A percentile compares a stretch with the other conserved stretches of the same genome.
Evolutionary conservation across 768 basidiomycete species (phyloP).

Genomic region (Pholiota microspora): DNA sequence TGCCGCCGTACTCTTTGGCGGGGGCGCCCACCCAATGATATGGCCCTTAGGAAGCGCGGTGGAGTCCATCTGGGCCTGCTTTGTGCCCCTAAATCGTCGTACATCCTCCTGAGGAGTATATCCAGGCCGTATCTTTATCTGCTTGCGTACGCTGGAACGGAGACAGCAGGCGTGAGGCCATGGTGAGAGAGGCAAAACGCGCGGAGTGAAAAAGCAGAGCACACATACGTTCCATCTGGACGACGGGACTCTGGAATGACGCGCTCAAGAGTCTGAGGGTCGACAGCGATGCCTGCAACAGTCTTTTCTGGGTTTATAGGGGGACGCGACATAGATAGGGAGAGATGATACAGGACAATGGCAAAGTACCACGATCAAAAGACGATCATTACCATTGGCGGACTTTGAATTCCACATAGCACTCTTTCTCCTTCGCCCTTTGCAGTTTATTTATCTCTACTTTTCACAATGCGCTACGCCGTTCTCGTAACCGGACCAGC

Average conservation of each 20-base stretch:
- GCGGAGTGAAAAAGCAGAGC: constrained; percentile 4
- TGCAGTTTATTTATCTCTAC: constrained; percentile 7
- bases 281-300: constrained; percentile 76
- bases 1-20: constrained; percentile 41
- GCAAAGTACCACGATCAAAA: constrained; percentile 10
- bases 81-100: constrained; percentile 76
- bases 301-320: constrained; percentile 71
- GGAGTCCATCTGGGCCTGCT: constrained; percentile 71
- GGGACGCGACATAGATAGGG: constrained; percentile 64
- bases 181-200: constrained; percentile 15
- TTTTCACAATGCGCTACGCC: constrained; percentile 73
- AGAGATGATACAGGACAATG: constrained; percentile 6
- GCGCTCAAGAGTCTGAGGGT: constrained; percentile 83
- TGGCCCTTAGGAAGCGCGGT: constrained; percentile 71
- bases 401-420: constrained; percentile 28
- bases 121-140: constrained; percentile 87
- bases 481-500: constrained; percentile 94
- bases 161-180: constrained; percentile 7
- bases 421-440: constrained; percentile 8
- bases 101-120: constrained; percentile 96
- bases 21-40: constrained; percentile 77
- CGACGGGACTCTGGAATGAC: constrained; percentile 85
- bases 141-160: constrained; percentile 70
- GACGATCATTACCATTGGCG: constrained; percentile 16
- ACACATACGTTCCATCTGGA: constrained; percentile 80